Conservation (phyloP, 2,329 filamentous ascomycete genomes). For the Diplodia mutila region DNA sequence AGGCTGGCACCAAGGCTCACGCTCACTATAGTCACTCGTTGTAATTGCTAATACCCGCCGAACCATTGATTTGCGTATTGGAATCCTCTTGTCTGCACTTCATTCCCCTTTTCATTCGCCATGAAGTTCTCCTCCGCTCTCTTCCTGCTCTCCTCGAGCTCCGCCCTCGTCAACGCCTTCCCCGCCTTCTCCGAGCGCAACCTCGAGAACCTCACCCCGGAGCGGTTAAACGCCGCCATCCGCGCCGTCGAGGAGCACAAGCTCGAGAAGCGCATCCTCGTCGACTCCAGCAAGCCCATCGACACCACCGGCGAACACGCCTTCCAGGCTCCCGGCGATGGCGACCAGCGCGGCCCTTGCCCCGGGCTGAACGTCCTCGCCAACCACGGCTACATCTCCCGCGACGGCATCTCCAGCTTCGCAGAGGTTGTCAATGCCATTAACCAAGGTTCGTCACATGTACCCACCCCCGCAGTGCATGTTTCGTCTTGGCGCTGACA, state of each 20-base stretch:
- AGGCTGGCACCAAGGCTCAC: slow-evolving; percentile 4
- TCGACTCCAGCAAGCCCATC: slow-evolving; percentile 9
- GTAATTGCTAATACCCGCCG: slow-evolving; percentile 8
- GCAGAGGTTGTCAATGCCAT: slow-evolving; percentile 16
- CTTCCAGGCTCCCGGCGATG: slow-evolving; percentile 21
- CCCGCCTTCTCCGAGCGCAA: slow-evolving; percentile 26
- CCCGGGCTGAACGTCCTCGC: slow-evolving; percentile 41
- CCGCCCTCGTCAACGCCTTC: slow-evolving; percentile 27
- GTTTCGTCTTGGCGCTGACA: slow-evolving; percentile 4
- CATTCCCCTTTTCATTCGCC: background rate
- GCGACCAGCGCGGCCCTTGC: slow-evolving; percentile 36
- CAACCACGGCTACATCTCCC: slow-evolving; percentile 41
- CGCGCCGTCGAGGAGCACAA: slow-evolving; percentile 27
- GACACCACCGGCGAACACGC: slow-evolving; percentile 25
- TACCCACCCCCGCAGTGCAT: background rate
- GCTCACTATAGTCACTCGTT: slow-evolving; percentile 24
- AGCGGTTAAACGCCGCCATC: slow-evolving; percentile 29
- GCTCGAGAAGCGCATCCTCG: slow-evolving; percentile 28
- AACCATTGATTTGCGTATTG: background rate
- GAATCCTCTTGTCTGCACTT: background rate
- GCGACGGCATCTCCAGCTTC: slow-evolving; percentile 25
- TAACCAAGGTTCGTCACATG: slow-evolving; percentile 12
- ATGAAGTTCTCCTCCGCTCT: slow-evolving; percentile 31
- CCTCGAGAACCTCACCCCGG: slow-evolving; percentile 27
- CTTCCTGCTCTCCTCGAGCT: slow-evolving; percentile 27